Evolutionary conservation across 139 green algal genomes (phyloP).

Genomic region (Mesotaenium endlicherianum): DNA sequence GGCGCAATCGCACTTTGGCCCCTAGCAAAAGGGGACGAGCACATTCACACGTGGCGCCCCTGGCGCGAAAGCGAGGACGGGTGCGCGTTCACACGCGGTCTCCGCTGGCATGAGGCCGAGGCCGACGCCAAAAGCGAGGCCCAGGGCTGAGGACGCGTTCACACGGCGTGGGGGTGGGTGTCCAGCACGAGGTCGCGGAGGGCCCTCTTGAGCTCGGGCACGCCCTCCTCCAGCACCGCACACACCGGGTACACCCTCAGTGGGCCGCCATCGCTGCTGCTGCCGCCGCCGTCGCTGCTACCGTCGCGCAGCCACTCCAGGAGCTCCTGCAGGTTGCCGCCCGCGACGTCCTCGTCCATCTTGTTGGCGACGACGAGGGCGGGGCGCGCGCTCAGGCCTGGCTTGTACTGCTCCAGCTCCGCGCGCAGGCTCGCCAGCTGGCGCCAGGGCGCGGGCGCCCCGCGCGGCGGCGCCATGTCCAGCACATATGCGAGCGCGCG

Average conservation of each 20-base stretch:
- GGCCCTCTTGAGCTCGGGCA: conserved; percentile 12
- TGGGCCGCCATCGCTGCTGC: neutral
- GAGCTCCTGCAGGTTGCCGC: conserved; percentile 6
- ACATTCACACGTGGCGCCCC: too few species aligned
- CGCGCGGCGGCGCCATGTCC: conserved; percentile 30
- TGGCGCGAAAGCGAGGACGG: too few species aligned
- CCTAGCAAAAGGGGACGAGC: too few species aligned
- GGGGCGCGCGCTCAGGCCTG: neutral
- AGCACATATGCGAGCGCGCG: conserved; percentile 45
- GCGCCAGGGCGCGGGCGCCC: conserved; percentile 15
- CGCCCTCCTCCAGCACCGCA: conserved; percentile 28
- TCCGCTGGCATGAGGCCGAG: too few species aligned
- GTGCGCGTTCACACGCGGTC: too few species aligned
- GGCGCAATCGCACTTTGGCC: too few species aligned
- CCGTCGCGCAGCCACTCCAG: neutral
- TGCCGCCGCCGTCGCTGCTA: neutral
- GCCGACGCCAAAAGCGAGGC: too few species aligned
- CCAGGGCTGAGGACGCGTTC: too few species aligned
- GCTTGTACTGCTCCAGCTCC: conserved; percentile 49
- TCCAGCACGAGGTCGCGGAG: conserved; percentile 11
- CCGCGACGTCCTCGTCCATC: conserved; percentile 47
- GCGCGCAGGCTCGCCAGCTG: conserved; percentile 19
- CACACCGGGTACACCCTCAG: conserved; percentile 31
- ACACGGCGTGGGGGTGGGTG: too few species aligned
- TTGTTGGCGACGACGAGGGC: conserved; percentile 48